Percentiles rank a stretch among this genome's conserved stretches.
Conservation (phyloP, 192 early-diverging fungal genomes). For the Chytriomyces sp. region DNA sequence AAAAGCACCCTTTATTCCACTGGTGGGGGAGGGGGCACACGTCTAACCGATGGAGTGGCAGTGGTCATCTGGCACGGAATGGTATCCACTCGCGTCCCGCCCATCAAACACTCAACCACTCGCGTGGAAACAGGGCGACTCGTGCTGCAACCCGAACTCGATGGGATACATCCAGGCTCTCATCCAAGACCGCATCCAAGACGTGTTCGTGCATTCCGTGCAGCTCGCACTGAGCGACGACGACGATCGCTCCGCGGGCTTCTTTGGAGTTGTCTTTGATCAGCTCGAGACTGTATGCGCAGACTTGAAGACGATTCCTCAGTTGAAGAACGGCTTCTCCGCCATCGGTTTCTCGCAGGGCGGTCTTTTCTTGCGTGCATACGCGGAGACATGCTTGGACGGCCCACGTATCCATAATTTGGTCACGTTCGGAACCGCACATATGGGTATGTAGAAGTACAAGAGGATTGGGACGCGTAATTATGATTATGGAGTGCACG, state of each 20-base stretch:
- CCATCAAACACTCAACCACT: background rate
- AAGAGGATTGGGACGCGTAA: background rate
- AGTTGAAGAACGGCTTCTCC: conserved; percentile 80
- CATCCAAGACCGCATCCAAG: conserved; percentile 48
- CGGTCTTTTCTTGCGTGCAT: conserved; percentile 73
- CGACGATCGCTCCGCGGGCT: conserved; percentile 78
- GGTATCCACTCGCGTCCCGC: background rate
- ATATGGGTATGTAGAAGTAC: conserved; percentile 53
- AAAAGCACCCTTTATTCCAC: no score
- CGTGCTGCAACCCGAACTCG: conserved; percentile 55
- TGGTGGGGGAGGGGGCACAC: no score
- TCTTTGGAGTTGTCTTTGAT: conserved; percentile 82
- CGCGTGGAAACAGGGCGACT: conserved; percentile 33
- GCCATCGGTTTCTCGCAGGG: conserved; percentile 92
- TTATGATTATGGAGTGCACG: background rate
- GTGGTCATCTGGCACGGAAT: conserved; percentile 49
- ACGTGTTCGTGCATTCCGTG: conserved; percentile 75
- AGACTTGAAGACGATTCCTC: conserved; percentile 56
- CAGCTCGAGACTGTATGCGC: conserved; percentile 81
- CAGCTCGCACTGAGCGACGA: conserved; percentile 64
- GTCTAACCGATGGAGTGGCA: background rate
- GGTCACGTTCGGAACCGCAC: conserved; percentile 86
- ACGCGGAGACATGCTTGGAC: conserved; percentile 74
- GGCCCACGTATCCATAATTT: conserved; percentile 70
- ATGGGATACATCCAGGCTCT: conserved; percentile 31